Evolutionary conservation across 2,329 filamentous ascomycete genomes (phyloP), one percentile per base, ranked within the genome.

Genomic region (Onygenales sp.): DNA sequence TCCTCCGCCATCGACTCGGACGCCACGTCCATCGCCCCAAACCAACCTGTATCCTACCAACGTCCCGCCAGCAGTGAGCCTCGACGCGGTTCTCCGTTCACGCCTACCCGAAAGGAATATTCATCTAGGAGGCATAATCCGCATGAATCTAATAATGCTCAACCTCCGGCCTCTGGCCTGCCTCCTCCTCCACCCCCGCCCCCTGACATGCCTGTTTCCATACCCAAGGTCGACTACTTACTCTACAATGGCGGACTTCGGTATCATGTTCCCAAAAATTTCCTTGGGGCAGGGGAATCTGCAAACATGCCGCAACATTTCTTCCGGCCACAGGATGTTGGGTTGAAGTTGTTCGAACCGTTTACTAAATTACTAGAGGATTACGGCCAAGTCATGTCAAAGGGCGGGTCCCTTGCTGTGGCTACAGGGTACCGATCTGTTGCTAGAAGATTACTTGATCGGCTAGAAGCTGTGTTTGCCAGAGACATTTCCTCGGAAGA

Each of bases 351-450:
- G 4, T 97, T 96, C 65, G 81, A 86, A 4, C 88, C 89, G 0
- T 88, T 93, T 59, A 86, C 87, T 67, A 85, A 83, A 58, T 77
- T 96, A 2, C 77, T 98, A 21, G 87, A 95, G 59, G 87, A 95
- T 63, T 97, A 95, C 65, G 81, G 86, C 58, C 79, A 81, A 2
- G 91, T 98, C 3, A 78, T 97, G 57, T 75, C 79, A 42, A 90
- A 86, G 57, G 88, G 87, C 61, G 93, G 93, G 3, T 97, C 92
- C 0, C 75, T 98, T 4, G 93, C 93, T 2, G 93, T 97, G 1
- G 93, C 93, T 13, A 97, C 92, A 0, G 93, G 93, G 5, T 95
- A 97, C 68, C 84, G 88, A 52, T 96, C 92, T 0, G 87, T 97
- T n/a, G 93, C 93, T 3, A 84, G 93, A 4, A 82, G 91, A 50